Base-by-base conservation (phyloP, 352 stramenopile genomes). In the Globisporangium paroecandrum region DNA sequence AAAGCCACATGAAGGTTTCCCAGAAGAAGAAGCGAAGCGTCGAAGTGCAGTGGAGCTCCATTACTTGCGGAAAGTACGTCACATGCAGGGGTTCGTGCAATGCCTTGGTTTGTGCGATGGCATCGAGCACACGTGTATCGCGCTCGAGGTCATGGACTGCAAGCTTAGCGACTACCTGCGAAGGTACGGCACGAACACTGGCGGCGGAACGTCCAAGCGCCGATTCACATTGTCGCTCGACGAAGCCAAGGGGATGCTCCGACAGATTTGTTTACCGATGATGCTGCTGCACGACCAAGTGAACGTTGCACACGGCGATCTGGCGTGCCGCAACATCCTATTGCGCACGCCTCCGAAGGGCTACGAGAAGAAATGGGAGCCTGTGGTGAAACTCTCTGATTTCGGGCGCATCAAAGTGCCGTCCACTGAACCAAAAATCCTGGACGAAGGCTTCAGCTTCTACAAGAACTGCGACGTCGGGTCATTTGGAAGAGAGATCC, bases 261-360 rank as follows among this genome's bases (percentile, higher is more conserved):
- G 81, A 58, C 77, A 95, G 68, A 95, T 95, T 43, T 87, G 81
- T 58, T 66, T 81, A 65, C 82, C 85, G 13, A 92, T 95, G 85
- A 87, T 90, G 38, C 76, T 83, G 38, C 74, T 95, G 22, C 87
- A 95, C 46, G 87, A 95, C 38, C 78, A 89, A 36, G 76, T 93
- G 8, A 91, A 95, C 46, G 83, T 93, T 8, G 85, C 87, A 5
- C 87, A 95, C 51, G 85, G 85, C 7, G 87, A 95, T 68, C 66
- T 95, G 22, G 87, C 87, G n/a, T 95, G 87, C 68, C 87, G 87
- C 13, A 95, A 95, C 62, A 95, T 95, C 53, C 72, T 95, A n/a
- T 69, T 95, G 47, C 85, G 83, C 3, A 89, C 87, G 4, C 87
- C 87, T 51, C 87, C 87, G 0, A 88, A 89, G 58, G 87, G 87